Evolutionary conservation across 2,329 filamentous ascomycete species (phyloP), one percentile per base, ranked within the genome.

Genomic region (Colletotrichum sansevieriae): DNA sequence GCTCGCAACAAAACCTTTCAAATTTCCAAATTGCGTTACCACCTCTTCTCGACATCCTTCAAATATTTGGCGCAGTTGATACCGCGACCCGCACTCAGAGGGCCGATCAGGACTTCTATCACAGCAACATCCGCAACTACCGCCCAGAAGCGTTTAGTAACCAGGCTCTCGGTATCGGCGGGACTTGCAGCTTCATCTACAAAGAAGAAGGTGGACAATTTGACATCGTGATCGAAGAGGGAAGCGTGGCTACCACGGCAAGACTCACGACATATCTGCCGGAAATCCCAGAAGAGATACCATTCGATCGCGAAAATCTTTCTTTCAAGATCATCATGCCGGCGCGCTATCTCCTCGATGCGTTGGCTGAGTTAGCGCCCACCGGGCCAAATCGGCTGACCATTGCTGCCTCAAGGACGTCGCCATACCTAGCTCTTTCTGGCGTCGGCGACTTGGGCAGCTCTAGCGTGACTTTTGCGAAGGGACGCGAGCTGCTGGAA

Each of bases 281-380:
- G 15, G 91, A 94, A 72, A 81, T 83, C 47, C 86, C 88, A 15
- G 91, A 95, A 59, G 91, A 95, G 59, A 98, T 99, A 52, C 96
- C 95, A 0, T 94, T 99, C 73, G 90, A 95, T 75, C 89, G 94
- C 37, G 88, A 94, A 58, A 88, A 90, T 60, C 84, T 98, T 9
- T 85, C 89, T 9, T 92, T 98, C 82, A 99, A 98, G 78, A 94
- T 97, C 68, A 98, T 99, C 76, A 97, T 98, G 92, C 92, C 91
- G 73, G 88, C 91, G 11, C 87, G 87, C 39, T 91, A 88, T 79
- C 86, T 95, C 4, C 85, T 92, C 11, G 92, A 95, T 75, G 89
- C 90, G 15, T 83, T 95, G 46, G 85, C 87, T 1, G 92, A 95
- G 76, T 85, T 91, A 55, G 87, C 86, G 1, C 87, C 87, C 12